phyloP scores from a whole-genome alignment of 1,284 basidiomycete species.

The Coniferiporia sulphurascens region DNA sequence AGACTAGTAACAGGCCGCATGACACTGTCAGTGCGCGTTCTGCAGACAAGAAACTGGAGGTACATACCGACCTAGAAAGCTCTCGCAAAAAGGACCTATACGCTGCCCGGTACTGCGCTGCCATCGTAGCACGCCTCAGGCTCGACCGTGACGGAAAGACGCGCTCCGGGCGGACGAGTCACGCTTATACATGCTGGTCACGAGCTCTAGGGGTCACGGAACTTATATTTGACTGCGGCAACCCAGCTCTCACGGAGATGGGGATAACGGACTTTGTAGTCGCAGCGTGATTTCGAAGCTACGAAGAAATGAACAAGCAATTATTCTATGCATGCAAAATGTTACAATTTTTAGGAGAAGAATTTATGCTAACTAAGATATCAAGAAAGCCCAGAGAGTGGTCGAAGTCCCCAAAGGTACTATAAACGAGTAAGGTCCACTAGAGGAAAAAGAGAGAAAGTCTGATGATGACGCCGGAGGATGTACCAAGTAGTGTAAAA shows the following conservation, averaged over 20 bases:
- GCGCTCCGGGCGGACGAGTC: no score
- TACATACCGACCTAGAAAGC: constrained; percentile 37
- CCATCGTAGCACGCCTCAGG: not conserved
- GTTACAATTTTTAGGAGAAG: not conserved
- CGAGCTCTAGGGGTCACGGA: no score
- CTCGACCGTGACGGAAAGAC: no score
- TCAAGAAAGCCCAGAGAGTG: no score
- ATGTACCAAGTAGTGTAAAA: not conserved
- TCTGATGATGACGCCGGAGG: not conserved
- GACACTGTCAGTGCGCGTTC: constrained; percentile 16
- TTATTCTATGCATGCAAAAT: not conserved
- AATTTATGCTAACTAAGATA: not conserved
- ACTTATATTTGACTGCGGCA: no score
- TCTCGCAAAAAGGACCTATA: constrained; percentile 45
- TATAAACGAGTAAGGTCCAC: not conserved
- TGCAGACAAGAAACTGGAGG: not conserved
- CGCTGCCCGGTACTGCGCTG: constrained; percentile 19
- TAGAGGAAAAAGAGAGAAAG: not conserved
- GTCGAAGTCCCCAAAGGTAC: no score
- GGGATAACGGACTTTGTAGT: no score
- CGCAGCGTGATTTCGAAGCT: no score
- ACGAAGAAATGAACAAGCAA: no score
- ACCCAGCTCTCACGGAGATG: no score
- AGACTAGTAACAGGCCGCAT: constrained; percentile 33
- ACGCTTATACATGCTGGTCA: no score